phyloP scores from a whole-genome alignment of 2,329 filamentous ascomycete genomes.

The Pezizomycotina sp. region DNA sequence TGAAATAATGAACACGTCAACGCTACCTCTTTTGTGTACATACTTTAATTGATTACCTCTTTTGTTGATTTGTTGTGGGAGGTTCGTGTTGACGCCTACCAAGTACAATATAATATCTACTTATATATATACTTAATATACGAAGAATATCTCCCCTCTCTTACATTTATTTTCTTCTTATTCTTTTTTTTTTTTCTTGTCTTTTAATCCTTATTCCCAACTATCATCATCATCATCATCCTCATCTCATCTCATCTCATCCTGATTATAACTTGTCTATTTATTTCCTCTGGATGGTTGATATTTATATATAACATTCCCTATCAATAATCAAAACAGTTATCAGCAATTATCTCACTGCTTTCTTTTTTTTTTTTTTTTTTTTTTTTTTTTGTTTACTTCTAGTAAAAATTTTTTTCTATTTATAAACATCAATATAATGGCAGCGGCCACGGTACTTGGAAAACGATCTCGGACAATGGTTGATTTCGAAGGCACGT shows the following conservation, averaged over 20 bases:
- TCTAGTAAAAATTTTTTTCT: neutral
- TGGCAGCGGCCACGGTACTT: conserved; percentile 1
- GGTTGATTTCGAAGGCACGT: no score
- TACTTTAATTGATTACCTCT: no score
- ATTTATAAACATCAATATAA: neutral
- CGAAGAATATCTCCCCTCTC: conserved; percentile 5
- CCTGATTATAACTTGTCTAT: neutral
- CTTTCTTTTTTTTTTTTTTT: conserved; percentile 6
- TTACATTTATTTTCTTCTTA: conserved; percentile 5
- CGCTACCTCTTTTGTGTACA: no score
- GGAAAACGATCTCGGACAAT: conserved; percentile 1
- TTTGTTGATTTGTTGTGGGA: no score
- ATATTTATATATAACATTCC: conserved; percentile 6
- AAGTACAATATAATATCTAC: no score
- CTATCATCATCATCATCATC: neutral
- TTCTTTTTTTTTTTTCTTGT: conserved; percentile 2
- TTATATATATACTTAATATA: no score
- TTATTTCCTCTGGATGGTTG: conserved; percentile 3
- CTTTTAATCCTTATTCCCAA: neutral
- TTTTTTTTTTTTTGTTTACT: conserved; percentile 1
- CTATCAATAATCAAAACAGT: no score
- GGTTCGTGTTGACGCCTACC: no score
- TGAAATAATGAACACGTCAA: no score
- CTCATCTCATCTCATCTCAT: neutral
- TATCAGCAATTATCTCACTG: conserved; percentile 8